Conservation (phyloP, 352 stramenopile species). For the Globisporangium echinulatum region DNA sequence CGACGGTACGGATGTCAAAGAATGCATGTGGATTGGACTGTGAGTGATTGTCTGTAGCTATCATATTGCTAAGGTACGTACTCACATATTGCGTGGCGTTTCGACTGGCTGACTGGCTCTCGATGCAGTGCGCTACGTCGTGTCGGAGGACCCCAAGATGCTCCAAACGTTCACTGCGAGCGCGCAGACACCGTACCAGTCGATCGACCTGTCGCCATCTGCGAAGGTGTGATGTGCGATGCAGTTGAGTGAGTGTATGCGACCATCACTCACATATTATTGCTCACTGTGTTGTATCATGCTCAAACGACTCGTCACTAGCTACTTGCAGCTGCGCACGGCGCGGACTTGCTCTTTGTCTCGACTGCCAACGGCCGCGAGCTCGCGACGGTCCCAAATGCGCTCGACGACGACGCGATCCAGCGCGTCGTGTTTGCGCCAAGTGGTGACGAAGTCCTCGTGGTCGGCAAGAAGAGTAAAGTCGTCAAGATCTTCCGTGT, state of each 20-base stretch:
- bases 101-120: too few species aligned
- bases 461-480: constrained; percentile 57
- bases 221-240: constrained; percentile 36
- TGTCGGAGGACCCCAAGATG: constrained; percentile 72
- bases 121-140: constrained; percentile 56
- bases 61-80: too few species aligned
- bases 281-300: neutral
- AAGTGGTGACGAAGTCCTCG: constrained; percentile 54
- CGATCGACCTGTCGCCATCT: constrained; percentile 55
- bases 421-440: constrained; percentile 61
- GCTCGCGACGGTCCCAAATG: constrained; percentile 41
- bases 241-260: neutral
- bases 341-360: constrained; percentile 56
- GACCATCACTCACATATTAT: neutral
- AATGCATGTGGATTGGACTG: too few species aligned
- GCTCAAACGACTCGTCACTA: constrained; percentile 7
- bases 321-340: constrained; percentile 50
- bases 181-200: constrained; percentile 45
- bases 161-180: constrained; percentile 54
- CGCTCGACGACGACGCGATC: constrained; percentile 47
- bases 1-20: constrained; percentile 35
- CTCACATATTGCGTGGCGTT: too few species aligned
- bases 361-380: constrained; percentile 41
- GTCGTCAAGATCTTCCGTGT: constrained; percentile 66
- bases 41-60: too few species aligned